These are phyloP conservation scores for Eucalyptus victrix DNA, from an alignment of 345 rosid genomes.

Conservation along the genomic window DNA sequence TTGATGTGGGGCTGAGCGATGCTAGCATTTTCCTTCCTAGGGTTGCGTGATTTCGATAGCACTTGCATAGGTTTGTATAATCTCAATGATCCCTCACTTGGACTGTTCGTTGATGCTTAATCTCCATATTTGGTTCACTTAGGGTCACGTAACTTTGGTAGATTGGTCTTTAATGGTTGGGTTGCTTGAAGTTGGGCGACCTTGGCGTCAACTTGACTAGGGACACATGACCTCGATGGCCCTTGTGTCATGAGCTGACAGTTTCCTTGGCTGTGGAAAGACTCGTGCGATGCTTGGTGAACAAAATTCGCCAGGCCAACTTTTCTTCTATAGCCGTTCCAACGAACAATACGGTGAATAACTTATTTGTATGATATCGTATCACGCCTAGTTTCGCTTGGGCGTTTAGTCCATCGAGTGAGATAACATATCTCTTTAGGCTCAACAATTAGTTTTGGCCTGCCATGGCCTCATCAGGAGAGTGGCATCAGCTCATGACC, in stretches of 20 bases:
- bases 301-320: accelerated
- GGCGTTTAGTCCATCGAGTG: too few species aligned
- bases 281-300: accelerated
- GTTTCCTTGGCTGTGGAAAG: too few species aligned
- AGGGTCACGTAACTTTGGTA: background rate
- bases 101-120: background rate
- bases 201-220: background rate
- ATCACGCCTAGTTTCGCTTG: accelerated
- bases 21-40: background rate
- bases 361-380: accelerated
- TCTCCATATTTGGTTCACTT: background rate
- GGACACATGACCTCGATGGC: background rate
- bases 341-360: too few species aligned
- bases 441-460: accelerated
- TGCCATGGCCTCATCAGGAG: accelerated
- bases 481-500: accelerated
- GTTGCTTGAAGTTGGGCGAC: background rate
- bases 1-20: background rate
- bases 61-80: background rate
- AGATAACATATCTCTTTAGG: accelerated
- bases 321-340: accelerated
- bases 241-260: background rate
- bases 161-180: background rate
- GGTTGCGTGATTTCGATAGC: background rate
- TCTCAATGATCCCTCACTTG: background rate